Base-by-base conservation (phyloP, 306 rosid genomes). In the Gillenia trifoliata region DNA sequence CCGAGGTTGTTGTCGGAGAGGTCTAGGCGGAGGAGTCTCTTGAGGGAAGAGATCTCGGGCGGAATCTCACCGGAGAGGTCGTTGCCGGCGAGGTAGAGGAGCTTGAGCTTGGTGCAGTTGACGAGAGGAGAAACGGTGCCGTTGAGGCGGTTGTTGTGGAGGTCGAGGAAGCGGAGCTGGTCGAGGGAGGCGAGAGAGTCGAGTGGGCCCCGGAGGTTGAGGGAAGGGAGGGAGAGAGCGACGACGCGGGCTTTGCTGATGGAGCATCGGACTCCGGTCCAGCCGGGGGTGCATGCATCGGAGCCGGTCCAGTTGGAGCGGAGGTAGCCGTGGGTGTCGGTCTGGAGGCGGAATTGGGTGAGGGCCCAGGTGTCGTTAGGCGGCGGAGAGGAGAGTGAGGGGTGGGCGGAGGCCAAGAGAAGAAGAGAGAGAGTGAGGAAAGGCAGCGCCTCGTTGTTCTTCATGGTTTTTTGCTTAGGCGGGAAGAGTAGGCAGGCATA, bases 41-140 rank as follows among this genome's bases (percentile, higher is more conserved):
- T 67, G 2, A 82, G 80, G 5, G 87, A 84, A n/a, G 88, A 34
- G 1, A 92, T 82, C 38, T 84, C 87, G 0, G 74, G 70, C 1
- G 92, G 91, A 0, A 95, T 92, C 40, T 85, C 82, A n/a, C 93
- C 97, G 36, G 98, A 92, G 76, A 95, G 80, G 84, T 95, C 99
- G 54, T 95, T 95, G 0, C 88, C 85, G 56, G 96, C 78, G 72
- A 95, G 96, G 81, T 95, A 95, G 64, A 95, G 79, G 5, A 92
- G 92, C 31, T 79, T 88, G 66, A 95, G 93, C 65, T 89, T 87
- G 30, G 93, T 85, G 82, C 96, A 90, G 82, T 88, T 90, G 23
- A 88, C 45, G 36, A 94, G 68, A 0, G 97, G 66, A 0, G 64
- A 60, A 57, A 92, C 22, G 76, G 88, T 83, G 55, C 96, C 93